Percentiles rank a stretch among this genome's conserved stretches.
These are phyloP conservation scores for Polygonum aviculare DNA, from an alignment of 148 eudicot species.

Conservation along the genomic window DNA sequence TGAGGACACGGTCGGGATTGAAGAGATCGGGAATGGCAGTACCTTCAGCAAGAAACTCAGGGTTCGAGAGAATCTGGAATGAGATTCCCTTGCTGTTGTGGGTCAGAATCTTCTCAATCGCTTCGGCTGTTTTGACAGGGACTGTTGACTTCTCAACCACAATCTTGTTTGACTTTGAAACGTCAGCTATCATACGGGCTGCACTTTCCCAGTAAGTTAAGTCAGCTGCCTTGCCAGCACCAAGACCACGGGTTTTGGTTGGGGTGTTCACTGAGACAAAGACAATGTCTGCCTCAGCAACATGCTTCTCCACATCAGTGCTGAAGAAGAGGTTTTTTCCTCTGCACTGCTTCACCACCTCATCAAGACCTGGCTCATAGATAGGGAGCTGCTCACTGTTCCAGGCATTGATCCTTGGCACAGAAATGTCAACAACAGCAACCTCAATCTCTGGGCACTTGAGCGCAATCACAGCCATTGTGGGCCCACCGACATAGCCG, in stretches of 20 bases:
- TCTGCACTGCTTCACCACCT: conserved; percentile 53
- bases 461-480: conserved; percentile 62
- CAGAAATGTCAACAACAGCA: conserved; percentile 57
- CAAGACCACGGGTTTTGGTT: conserved; percentile 53
- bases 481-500: conserved; percentile 57
- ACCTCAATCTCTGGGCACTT: conserved; percentile 47
- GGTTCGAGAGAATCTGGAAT: conserved; percentile 55
- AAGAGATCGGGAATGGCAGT: conserved; percentile 52
- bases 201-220: conserved; percentile 68
- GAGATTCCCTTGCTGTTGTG: conserved; percentile 60
- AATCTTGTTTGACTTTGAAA: conserved; percentile 42
- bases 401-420: conserved; percentile 51
- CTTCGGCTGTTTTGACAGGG: conserved; percentile 68
- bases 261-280: conserved; percentile 67
- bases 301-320: conserved; percentile 52
- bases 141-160: conserved; percentile 71
- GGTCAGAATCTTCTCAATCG: conserved; percentile 53
- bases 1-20: conserved; percentile 53
- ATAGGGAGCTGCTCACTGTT: conserved; percentile 54
- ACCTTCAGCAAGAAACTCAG: conserved; percentile 62
- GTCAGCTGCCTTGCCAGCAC: conserved; percentile 68
- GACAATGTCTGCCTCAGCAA: conserved; percentile 48
- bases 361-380: conserved; percentile 61
- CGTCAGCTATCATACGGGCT: conserved; percentile 62
- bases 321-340: conserved; percentile 58